These are phyloP conservation scores for Micractinium conductrix DNA, from an alignment of 139 green algal genomes.

Conservation along the genomic window DNA sequence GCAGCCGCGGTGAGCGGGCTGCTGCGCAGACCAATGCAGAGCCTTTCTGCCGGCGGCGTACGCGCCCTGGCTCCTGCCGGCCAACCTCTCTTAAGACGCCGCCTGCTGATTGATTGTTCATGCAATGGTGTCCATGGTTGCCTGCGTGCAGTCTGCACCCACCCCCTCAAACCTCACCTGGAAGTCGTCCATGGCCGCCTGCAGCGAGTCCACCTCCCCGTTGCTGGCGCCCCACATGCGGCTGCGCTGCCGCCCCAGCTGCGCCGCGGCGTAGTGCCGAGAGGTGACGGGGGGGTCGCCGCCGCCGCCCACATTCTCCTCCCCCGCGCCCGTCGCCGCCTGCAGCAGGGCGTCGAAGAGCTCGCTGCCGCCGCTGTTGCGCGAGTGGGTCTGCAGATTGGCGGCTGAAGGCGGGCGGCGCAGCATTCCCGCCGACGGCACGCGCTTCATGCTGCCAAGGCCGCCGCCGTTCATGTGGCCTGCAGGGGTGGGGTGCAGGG, in stretches of 20 bases:
- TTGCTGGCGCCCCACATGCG: slow-evolving; percentile 61
- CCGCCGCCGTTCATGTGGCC: slow-evolving; percentile 24
- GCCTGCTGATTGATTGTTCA: background rate
- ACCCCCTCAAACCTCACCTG: background rate
- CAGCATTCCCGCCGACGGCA: slow-evolving; percentile 11
- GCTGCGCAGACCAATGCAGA: too few species aligned
- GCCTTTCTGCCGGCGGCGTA: too few species aligned
- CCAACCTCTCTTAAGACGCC: too few species aligned
- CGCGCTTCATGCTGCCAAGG: slow-evolving; percentile 8
- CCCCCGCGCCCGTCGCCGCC: slow-evolving; percentile 68
- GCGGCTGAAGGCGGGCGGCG: slow-evolving; percentile 28
- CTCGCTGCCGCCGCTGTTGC: slow-evolving; percentile 56
- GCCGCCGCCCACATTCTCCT: slow-evolving; percentile 1
- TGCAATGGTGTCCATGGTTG: background rate
- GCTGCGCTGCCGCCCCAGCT: slow-evolving; percentile 45
- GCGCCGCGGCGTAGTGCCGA: slow-evolving; percentile 34
- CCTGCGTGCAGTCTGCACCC: background rate
- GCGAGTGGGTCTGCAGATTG: slow-evolving; percentile 35
- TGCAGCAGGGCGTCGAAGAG: slow-evolving; percentile 88
- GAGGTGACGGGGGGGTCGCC: slow-evolving; percentile 64
- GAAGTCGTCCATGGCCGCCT: slow-evolving; percentile 55
- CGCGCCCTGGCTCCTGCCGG: too few species aligned
- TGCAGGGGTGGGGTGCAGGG: too few species aligned
- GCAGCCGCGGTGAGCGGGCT: too few species aligned
- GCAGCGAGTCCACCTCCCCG: slow-evolving; percentile 50